Evolutionary conservation across 352 stramenopile genomes (phyloP), one percentile per base, ranked within the genome.

Genomic region (Pythium biforme): DNA sequence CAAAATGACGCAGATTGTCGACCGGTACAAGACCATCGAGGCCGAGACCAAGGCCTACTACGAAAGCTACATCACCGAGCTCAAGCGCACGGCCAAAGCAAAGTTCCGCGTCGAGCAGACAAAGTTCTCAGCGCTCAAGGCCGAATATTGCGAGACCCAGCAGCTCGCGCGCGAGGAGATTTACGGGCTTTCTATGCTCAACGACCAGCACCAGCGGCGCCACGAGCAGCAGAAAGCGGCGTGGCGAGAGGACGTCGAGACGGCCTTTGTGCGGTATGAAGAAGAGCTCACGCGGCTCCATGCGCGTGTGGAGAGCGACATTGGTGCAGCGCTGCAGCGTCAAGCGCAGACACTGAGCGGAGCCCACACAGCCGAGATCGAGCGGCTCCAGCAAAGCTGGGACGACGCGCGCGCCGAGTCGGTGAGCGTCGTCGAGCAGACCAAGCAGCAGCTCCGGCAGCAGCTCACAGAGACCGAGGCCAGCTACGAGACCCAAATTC

Each of bases 1-100:
- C 43, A 77, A 78, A 26, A 59, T 94, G 34, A 52, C 62, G 27
- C 41, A 66, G 43, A 88, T 94, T 53, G 55, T 90, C 9, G 72
- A 74, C 12, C 59, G 77, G 10, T 91, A 81, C 39, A 83, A 76
- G 22, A 47, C 47, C 5, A 80, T 92, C 43, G 85, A 92, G 56
- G 64, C 68, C 12, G 67, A 89, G 26, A 90, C 77, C 20, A 77
- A 76, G 29, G 29, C 45, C 5, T 75, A 86, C 41, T 89, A 91
- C 48, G 84, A 92, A 47, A 58, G 45, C 11, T 70, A 77, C 55
- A 73, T 94, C 22, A 47, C 39, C 23, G 72, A 70, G 4, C 55
- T 90, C 14, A 88, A 88, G 62, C 29, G 51, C 11, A 68, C 65
- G 37, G 76, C 74, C 15, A 55, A 25, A 63, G 72, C 39, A 46